Evolutionary conservation across 257 asterid species (phyloP).

Genomic region (Mentha longifolia): DNA sequence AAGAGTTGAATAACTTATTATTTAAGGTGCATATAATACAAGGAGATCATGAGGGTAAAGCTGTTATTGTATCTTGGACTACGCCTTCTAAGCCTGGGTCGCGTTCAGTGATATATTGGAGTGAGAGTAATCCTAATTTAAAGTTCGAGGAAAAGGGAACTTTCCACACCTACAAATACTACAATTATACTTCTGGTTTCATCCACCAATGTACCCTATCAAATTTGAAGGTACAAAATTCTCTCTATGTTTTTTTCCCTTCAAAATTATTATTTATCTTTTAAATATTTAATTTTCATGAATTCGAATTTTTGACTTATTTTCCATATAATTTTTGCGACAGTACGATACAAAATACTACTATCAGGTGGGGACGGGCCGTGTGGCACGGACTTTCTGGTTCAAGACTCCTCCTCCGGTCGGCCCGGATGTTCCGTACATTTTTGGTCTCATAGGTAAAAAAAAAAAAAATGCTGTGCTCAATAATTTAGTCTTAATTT

Average conservation of each 20-base stretch:
- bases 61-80: constrained; percentile 76
- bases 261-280: neutral
- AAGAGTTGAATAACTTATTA: too few species aligned
- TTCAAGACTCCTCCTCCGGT: constrained; percentile 65
- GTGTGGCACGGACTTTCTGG: constrained; percentile 56
- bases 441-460: constrained; percentile 76
- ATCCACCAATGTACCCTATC: constrained; percentile 61
- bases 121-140: constrained; percentile 28
- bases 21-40: constrained; percentile 61
- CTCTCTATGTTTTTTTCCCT: too few species aligned
- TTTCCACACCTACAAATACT: constrained; percentile 49
- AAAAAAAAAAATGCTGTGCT: too few species aligned
- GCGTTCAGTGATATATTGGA: constrained; percentile 54
- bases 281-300: neutral
- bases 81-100: constrained; percentile 60
- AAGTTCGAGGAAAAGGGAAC: constrained; percentile 43
- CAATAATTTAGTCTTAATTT: too few species aligned
- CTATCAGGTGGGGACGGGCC: constrained; percentile 58
- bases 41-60: too few species aligned
- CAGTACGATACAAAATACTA: constrained; percentile 73
- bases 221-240: constrained; percentile 48
- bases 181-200: constrained; percentile 71
- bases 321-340: neutral
- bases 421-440: constrained; percentile 77
- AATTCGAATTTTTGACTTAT: neutral